These are phyloP conservation scores for Arachnomyces sp. DNA, from an alignment of 2,329 filamentous ascomycete genomes.

Conservation along the genomic window DNA sequence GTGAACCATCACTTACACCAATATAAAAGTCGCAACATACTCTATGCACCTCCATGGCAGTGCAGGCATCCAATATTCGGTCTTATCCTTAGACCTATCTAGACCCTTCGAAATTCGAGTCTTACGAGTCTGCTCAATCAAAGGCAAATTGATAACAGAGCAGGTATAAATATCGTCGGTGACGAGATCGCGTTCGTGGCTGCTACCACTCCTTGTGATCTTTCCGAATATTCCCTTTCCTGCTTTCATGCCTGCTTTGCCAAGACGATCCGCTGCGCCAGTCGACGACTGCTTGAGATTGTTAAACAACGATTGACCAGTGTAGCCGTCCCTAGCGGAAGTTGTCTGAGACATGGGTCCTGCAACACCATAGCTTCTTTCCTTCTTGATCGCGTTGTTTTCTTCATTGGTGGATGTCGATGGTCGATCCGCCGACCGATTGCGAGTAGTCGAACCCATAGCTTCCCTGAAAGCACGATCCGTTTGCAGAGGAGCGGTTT, in stretches of 20 bases:
- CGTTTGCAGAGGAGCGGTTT: constrained; percentile 56
- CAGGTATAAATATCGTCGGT: constrained; percentile 78
- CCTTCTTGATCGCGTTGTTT: constrained; percentile 17
- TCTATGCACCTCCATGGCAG: constrained; percentile 94
- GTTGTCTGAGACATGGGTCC: constrained; percentile 25
- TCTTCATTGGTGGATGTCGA: constrained; percentile 22
- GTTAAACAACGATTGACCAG: constrained; percentile 59
- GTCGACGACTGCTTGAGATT: constrained; percentile 65
- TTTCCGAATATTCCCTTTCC: constrained; percentile 79
- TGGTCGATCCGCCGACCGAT: constrained; percentile 64
- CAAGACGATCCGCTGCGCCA: constrained; percentile 61
- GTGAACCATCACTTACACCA: neutral
- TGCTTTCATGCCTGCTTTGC: constrained; percentile 72
- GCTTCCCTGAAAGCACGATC: constrained; percentile 62
- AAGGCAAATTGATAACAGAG: constrained; percentile 74
- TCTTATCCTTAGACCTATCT: constrained; percentile 85
- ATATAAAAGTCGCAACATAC: constrained; percentile 33
- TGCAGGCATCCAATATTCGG: constrained; percentile 97
- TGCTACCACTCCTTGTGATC: constrained; percentile 60
- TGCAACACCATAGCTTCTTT: constrained; percentile 23
- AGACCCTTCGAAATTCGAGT: constrained; percentile 86
- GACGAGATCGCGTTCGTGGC: constrained; percentile 56
- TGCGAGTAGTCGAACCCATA: constrained; percentile 56
- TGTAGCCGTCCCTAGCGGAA: constrained; percentile 52
- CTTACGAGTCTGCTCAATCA: constrained; percentile 81